phyloP scores from a whole-genome alignment of 2,329 filamentous ascomycete species.

The Ceratocystis cubensis region DNA sequence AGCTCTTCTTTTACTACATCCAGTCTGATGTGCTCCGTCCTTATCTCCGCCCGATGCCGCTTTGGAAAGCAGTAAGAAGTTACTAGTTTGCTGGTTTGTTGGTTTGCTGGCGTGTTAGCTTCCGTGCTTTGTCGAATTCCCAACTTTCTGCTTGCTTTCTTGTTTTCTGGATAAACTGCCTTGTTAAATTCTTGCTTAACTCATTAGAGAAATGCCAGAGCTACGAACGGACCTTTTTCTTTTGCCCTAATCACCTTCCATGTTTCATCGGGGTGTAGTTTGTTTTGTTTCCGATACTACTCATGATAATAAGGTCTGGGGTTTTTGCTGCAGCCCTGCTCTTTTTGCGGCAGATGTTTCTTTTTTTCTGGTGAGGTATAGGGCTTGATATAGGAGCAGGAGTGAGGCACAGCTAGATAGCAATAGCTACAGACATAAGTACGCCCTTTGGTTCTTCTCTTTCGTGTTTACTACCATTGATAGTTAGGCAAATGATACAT shows the following conservation, averaged over 20 bases:
- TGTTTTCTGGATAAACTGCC: no score
- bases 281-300: neutral
- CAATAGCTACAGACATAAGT: no score
- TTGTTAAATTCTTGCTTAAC: no score
- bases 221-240: neutral
- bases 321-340: neutral
- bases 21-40: neutral
- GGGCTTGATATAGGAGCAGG: neutral
- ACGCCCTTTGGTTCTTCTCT: no score
- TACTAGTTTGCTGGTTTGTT: neutral
- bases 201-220: neutral
- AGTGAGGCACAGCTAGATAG: no score
- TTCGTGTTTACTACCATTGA: no score
- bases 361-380: neutral
- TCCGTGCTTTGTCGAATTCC: neutral
- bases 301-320: neutral
- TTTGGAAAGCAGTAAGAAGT: neutral
- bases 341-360: neutral
- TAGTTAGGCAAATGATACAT: neutral
- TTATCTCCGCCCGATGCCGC: neutral
- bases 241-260: neutral
- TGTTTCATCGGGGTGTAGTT: conserved; percentile 6
- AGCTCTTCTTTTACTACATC: neutral
- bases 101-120: neutral
- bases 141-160: no score